Evolutionary conservation across 2,329 filamentous ascomycete genomes (phyloP).

Genomic region (Exophiala sp.): DNA sequence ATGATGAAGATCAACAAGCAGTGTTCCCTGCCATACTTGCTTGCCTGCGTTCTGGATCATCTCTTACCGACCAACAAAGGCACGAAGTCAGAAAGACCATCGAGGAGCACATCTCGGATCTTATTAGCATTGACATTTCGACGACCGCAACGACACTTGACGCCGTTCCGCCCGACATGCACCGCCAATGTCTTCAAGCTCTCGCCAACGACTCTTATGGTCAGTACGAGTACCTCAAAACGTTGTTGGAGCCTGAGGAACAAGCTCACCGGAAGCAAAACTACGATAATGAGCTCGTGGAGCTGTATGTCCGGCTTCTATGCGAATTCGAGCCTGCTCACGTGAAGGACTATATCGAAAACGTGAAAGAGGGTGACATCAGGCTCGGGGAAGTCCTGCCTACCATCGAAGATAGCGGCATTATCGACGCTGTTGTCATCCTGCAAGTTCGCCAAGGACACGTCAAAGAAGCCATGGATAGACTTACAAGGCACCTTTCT

Average conservation of each 20-base stretch:
- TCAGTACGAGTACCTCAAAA: constrained; percentile 73
- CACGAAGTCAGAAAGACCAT: constrained; percentile 68
- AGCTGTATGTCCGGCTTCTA: constrained; percentile 86
- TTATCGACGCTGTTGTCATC: constrained; percentile 88
- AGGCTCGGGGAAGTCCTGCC: constrained; percentile 77
- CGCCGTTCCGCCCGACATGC: constrained; percentile 59
- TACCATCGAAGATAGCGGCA: constrained; percentile 81
- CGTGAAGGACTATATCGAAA: constrained; percentile 79
- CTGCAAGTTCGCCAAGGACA: constrained; percentile 87
- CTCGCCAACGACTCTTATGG: constrained; percentile 59
- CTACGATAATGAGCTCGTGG: constrained; percentile 60
- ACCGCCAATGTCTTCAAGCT: constrained; percentile 62
- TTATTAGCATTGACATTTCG: constrained; percentile 65
- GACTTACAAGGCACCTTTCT: constrained; percentile 74
- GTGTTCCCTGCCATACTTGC: constrained; percentile 78
- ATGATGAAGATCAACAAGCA: constrained; percentile 68
- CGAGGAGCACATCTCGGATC: constrained; percentile 59
- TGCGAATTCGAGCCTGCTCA: constrained; percentile 78
- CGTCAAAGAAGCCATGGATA: constrained; percentile 75
- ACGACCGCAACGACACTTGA: constrained; percentile 65
- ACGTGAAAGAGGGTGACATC: constrained; percentile 72
- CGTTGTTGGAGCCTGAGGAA: constrained; percentile 61
- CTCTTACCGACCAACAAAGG: constrained; percentile 65
- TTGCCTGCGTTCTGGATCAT: constrained; percentile 64
- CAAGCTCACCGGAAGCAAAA: constrained; percentile 19